Base-by-base conservation (phyloP, 1,139 yeast species). In the Debaryomyces nepalensis region DNA sequence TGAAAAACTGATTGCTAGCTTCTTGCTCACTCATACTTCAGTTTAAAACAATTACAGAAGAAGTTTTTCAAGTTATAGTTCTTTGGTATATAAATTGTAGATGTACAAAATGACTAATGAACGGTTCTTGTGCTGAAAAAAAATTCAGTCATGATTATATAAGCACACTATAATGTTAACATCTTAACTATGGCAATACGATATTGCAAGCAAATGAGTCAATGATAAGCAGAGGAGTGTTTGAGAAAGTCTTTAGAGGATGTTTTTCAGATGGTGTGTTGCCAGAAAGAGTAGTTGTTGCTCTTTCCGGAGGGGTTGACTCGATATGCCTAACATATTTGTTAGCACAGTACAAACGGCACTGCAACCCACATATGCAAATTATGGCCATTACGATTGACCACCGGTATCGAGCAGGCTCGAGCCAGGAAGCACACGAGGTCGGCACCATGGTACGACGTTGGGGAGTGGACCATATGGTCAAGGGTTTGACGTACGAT, bases 281-380 rank as follows among this genome's bases (percentile, higher is more conserved):
- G 3, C 65, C 66, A 2, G 21, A 27, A 6, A 49, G 42, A 27
- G 42, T 61, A 4, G 53, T 57, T n/a, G 50, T 64, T 15, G 90
- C 91, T 0, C 73, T 87, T 2, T 82, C 89, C 7, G 96, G 96
- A 2, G 96, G 96, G 0, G 90, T 83, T 1, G 96, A 87, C 55
- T 86, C 95, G 1, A 81, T 86, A 78, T 83, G 87, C 22, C 59
- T 87, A 36, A 70, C 86, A 1, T 73, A 72, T 53, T 60, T 84
- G 11, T 48, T 72, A 5, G 51, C 63, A 1, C 63, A 63, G 35
- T 72, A 63, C 51, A 54, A 66, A 37, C 45, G 52, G 42, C 48
- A 36, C 32, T 41, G 50, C 15, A 44, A 57, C 5, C 61, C 69
- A 2, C 47, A 50, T 16, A 42, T 70, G 8, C 49, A 64, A 15